phyloP scores from a whole-genome alignment of 148 eudicot genomes.

The Dianthus caryophyllus region DNA sequence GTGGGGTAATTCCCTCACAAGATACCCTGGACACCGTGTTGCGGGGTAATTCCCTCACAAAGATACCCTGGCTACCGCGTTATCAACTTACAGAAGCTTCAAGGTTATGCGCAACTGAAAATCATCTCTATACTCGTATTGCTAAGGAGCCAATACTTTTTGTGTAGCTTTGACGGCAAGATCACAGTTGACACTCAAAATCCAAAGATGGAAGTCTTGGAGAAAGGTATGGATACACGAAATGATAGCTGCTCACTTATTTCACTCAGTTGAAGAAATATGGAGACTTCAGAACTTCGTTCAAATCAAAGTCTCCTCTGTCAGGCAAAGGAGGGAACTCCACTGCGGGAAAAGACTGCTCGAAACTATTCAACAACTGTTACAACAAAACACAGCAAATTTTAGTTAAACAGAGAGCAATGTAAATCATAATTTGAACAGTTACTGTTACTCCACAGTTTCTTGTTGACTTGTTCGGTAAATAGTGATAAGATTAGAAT shows the following conservation, averaged over 20 bases:
- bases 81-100: not conserved
- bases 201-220: not conserved
- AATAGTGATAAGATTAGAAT: not conserved
- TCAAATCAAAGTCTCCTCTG: conserved; percentile 78
- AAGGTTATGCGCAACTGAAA: not conserved
- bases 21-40: not conserved
- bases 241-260: not conserved
- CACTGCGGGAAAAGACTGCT: conserved; percentile 66
- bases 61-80: not conserved
- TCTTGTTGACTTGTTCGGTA: not conserved
- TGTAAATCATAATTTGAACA: not conserved
- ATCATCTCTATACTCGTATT: not conserved
- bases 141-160: not conserved
- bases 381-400: too few species aligned
- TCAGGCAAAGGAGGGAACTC: conserved; percentile 79
- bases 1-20: not conserved
- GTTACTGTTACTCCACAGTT: too few species aligned
- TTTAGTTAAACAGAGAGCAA: not conserved
- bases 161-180: not conserved
- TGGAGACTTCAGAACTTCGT: conserved; percentile 69
- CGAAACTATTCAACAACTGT: conserved; percentile 86
- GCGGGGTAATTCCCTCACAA: not conserved
- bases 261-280: conserved; percentile 82
- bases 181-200: not conserved
- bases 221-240: not conserved